phyloP scores from a whole-genome alignment of 2,329 filamentous ascomycete species.

The Trichoderma polysporum region DNA sequence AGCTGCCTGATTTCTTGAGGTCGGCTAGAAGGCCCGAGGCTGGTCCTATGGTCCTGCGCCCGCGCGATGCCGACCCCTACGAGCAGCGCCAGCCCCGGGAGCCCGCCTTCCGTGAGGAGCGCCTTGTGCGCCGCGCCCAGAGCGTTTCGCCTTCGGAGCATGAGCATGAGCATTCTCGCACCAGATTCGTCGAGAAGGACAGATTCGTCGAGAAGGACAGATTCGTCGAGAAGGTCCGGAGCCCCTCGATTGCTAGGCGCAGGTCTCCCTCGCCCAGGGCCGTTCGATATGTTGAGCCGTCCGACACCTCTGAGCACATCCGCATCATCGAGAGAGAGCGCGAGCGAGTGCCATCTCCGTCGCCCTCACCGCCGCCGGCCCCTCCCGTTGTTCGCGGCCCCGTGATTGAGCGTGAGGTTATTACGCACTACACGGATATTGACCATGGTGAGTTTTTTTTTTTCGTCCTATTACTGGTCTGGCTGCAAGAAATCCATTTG shows the following conservation, averaged over 20 bases:
- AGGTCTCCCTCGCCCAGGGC: conserved; percentile 41
- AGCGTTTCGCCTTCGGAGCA: conserved; percentile 43
- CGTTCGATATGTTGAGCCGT: conserved; percentile 43
- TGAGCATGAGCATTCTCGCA: conserved; percentile 37
- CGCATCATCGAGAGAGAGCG: conserved; percentile 51
- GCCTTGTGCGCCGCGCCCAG: conserved; percentile 43
- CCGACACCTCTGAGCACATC: conserved; percentile 45
- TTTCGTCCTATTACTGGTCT: too few relatives aligned
- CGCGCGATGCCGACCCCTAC: conserved; percentile 54
- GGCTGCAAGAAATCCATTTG: neutral
- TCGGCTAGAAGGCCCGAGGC: conserved; percentile 48
- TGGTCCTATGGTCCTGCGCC: conserved; percentile 54
- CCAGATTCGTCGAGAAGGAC: conserved; percentile 40
- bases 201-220: too few relatives aligned
- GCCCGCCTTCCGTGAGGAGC: conserved; percentile 46
- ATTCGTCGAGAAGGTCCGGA: conserved; percentile 38
- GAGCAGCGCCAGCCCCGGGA: conserved; percentile 51
- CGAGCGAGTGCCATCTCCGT: conserved; percentile 45
- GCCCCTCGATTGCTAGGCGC: conserved; percentile 32
- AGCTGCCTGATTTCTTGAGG: conserved; percentile 50
- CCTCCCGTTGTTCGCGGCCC: conserved; percentile 70
- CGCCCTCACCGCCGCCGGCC: conserved; percentile 58
- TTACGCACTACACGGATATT: conserved; percentile 83
- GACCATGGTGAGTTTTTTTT: conserved; percentile 67
- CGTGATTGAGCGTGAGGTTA: conserved; percentile 82